A percentile compares a stretch with the other conserved stretches of the same genome.
Evolutionary conservation across 768 basidiomycete genomes (phyloP).

Genomic region (Russula sp.): DNA sequence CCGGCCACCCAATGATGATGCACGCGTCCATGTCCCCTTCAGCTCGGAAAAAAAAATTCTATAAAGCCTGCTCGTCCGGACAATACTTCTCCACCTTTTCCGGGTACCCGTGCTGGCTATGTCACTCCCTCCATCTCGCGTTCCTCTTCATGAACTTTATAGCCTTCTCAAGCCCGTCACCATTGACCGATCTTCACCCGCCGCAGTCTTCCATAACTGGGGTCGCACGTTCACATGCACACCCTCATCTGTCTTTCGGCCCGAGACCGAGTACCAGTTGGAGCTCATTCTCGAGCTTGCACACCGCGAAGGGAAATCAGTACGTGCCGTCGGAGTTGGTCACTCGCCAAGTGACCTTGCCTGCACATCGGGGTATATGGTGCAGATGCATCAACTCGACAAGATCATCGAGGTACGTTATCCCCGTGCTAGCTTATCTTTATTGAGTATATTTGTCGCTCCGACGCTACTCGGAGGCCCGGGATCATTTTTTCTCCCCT

Average conservation of each 20-base stretch:
- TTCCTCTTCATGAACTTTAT: constrained; percentile 46
- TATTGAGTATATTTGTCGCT: not conserved
- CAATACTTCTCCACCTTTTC: not conserved
- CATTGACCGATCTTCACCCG: constrained; percentile 36
- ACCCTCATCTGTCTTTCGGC: constrained; percentile 71
- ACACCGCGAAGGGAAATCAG: constrained; percentile 55
- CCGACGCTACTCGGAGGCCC: constrained; percentile 4
- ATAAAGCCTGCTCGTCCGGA: constrained; percentile 12
- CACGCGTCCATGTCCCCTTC: not conserved
- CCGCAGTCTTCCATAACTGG: constrained; percentile 75
- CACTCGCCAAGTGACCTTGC: constrained; percentile 93
- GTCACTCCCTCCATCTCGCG: constrained; percentile 31
- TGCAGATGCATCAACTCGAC: constrained; percentile 70
- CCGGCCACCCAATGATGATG: constrained; percentile 5
- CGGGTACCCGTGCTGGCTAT: constrained; percentile 6
- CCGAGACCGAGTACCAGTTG: constrained; percentile 63
- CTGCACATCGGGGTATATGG: constrained; percentile 82
- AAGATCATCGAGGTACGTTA: constrained; percentile 67
- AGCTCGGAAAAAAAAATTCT: constrained; percentile 4
- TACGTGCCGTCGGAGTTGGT: constrained; percentile 84
- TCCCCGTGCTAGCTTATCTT: constrained; percentile 19
- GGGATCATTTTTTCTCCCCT: not conserved
- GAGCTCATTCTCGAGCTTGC: constrained; percentile 76
- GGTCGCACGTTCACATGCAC: constrained; percentile 67
- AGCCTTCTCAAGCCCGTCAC: constrained; percentile 51